phyloP scores from a whole-genome alignment of 139 green algal species.

The Chloropicon primus region DNA sequence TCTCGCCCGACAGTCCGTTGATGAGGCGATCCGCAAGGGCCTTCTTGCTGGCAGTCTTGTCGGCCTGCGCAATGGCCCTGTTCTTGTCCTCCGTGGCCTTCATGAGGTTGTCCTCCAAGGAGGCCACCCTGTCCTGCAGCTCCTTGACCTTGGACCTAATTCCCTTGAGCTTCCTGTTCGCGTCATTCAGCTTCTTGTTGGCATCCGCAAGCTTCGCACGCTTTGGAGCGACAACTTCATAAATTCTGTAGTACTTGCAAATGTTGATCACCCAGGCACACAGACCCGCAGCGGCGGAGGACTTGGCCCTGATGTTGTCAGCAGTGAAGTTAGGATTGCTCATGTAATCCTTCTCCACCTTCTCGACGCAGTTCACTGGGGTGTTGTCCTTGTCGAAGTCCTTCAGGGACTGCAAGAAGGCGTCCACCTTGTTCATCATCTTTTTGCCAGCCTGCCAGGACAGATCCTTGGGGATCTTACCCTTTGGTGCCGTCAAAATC shows the following conservation, averaged over 20 bases:
- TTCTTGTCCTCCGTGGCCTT: slow-evolving; percentile 85
- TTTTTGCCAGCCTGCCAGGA: slow-evolving; percentile 72
- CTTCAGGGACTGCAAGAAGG: slow-evolving; percentile 70
- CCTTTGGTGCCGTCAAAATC: slow-evolving; percentile 59
- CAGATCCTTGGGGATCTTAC: slow-evolving; percentile 75
- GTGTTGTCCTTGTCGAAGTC: slow-evolving; percentile 87
- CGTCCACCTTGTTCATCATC: slow-evolving; percentile 81
- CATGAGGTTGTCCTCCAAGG: slow-evolving; percentile 66
- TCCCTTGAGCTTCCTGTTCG: slow-evolving; percentile 71
- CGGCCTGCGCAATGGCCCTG: slow-evolving; percentile 53
- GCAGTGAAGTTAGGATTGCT: slow-evolving; percentile 58
- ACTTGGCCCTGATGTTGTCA: slow-evolving; percentile 70
- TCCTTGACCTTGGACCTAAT: slow-evolving; percentile 69
- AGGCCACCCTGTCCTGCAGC: slow-evolving; percentile 58
- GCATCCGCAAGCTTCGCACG: slow-evolving; percentile 59
- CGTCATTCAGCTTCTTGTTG: slow-evolving; percentile 63
- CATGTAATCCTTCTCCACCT: slow-evolving; percentile 46
- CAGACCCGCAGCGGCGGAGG: slow-evolving; percentile 67
- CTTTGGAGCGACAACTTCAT: slow-evolving; percentile 76
- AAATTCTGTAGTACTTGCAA: slow-evolving; percentile 87
- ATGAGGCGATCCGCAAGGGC: slow-evolving; percentile 74
- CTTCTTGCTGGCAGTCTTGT: slow-evolving; percentile 67
- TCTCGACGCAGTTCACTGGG: slow-evolving; percentile 32
- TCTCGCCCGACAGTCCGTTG: slow-evolving; percentile 73
- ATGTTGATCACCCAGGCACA: slow-evolving; percentile 87